Conservation (phyloP, 2,329 filamentous ascomycete genomes). For the Didymella segeticola region DNA sequence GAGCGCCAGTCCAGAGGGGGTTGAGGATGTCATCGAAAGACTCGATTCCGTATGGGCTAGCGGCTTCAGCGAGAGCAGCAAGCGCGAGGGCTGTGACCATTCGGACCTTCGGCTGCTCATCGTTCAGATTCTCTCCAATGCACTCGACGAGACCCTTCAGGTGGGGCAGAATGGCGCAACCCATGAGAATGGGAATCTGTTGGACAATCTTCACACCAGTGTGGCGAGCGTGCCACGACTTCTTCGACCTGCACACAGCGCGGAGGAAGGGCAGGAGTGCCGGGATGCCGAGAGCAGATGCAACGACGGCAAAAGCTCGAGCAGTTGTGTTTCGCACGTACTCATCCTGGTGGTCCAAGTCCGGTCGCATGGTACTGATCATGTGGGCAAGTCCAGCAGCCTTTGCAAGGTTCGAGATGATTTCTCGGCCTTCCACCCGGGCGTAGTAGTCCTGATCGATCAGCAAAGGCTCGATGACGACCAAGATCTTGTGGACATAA, state of each 20-base stretch:
- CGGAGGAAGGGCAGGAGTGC: slow-evolving; percentile 92
- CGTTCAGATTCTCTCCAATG: slow-evolving; percentile 93
- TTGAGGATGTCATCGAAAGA: slow-evolving; percentile 98
- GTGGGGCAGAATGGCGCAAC: slow-evolving; percentile 93
- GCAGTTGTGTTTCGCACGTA: slow-evolving; percentile 98
- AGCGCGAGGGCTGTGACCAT: slow-evolving; percentile 96
- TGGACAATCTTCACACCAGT: slow-evolving; percentile 99
- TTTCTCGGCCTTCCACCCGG: slow-evolving; percentile 95
- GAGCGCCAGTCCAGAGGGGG: slow-evolving; percentile 93
- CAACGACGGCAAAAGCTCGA: slow-evolving; percentile 94
- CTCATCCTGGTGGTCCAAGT: slow-evolving; percentile 98
- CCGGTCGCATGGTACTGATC: slow-evolving; percentile 99
- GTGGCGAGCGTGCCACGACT: slow-evolving; percentile 97
- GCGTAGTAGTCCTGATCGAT: slow-evolving; percentile 99
- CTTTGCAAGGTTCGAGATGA: slow-evolving; percentile 97
- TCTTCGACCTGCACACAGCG: slow-evolving; percentile 96
- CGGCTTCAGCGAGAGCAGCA: slow-evolving; percentile 91
- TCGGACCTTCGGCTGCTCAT: slow-evolving; percentile 96
- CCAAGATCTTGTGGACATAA: slow-evolving; percentile 97
- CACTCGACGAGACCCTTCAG: slow-evolving; percentile 96
- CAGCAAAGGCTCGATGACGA: slow-evolving; percentile 97
- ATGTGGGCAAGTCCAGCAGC: slow-evolving; percentile 96
- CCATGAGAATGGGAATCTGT: slow-evolving; percentile 98
- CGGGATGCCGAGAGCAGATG: slow-evolving; percentile 93
- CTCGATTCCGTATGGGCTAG: slow-evolving; percentile 98